Base-by-base conservation (phyloP, 352 stramenopile genomes). In the Globisporangium cystogenes region DNA sequence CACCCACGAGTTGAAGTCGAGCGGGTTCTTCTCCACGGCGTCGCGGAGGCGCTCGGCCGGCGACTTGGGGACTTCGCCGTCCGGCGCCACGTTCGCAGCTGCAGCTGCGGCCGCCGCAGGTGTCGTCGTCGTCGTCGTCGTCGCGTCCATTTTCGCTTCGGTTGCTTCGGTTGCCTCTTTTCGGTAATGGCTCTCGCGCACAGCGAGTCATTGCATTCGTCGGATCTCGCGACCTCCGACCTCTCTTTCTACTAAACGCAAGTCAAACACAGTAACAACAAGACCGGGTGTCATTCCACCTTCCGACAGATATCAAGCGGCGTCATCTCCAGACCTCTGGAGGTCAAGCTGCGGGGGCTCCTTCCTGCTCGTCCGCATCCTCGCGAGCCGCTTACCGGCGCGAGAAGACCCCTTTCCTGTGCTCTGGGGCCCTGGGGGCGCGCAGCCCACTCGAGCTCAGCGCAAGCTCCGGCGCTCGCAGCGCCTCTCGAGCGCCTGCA, bases 1-100 rank as follows among this genome's bases (percentile, higher is more conserved):
- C 53, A 85, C 72, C 82, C 82, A 92, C 44, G 82, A 74, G 56
- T 85, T 86, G 53, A 92, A 92, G 57, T 92, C 82, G 33, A 92
- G 69, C 47, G 82, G 82, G 51, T 87, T 92, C 53, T 66, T 59
- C 44, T 77, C 62, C 40, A 92, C 76, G 15, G 63, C 56, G 29
- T 85, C 76, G 20, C 43, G 62, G 40, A 84, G 71, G 20, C 62
- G 64, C 51, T 90, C 68, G 31, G 86, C 51, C 18, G 74, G 74
- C 57, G 76, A 65, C 61, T 71, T 67, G 12, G 49, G 41, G 18
- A 27, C 31, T 10, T 57, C 49, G 7, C 24, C 45, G 7, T 10
- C 46, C 15, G 46, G 5, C 2, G n/a, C 50, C 18, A 31, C 21
- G 20, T 35, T 12, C 10, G 23, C 33, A 43, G 8, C 20, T 11